Conservation (phyloP, 345 rosid species). For the Litchi chinensis region DNA sequence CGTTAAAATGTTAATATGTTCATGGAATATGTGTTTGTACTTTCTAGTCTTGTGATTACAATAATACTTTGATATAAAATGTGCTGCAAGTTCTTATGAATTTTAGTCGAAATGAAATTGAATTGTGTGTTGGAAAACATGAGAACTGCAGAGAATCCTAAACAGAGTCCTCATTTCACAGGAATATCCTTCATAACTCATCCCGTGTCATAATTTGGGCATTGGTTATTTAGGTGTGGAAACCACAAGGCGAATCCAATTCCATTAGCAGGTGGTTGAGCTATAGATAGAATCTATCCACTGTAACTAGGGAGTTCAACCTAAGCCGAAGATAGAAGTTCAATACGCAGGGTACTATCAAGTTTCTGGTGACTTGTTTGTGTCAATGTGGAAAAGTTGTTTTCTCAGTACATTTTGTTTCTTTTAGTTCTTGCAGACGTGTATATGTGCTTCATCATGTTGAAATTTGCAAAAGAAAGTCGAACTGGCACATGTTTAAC, state of each 20-base stretch:
- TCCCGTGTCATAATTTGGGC: not conserved
- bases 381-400: not conserved
- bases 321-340: not conserved
- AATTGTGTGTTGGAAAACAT: not conserved
- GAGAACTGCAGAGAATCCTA: not conserved
- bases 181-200: not conserved
- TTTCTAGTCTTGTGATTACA: not conserved
- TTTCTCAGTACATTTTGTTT: not conserved
- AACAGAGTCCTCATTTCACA: not conserved
- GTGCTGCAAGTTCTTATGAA: conserved; percentile 6
- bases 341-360: not conserved
- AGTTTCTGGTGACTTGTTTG: not conserved
- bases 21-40: not conserved
- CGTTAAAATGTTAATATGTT: not conserved
- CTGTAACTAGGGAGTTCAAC: not conserved
- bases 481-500: not conserved
- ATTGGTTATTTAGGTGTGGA: not conserved
- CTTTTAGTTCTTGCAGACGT: not conserved
- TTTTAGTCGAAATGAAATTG: not conserved
- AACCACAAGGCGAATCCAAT: not conserved
- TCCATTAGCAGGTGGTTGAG: not conserved
- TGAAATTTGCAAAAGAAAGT: conserved; percentile 1
- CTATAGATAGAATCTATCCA: not conserved
- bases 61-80: not conserved
- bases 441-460: not conserved